Percentiles rank a stretch among this genome's conserved stretches.
phyloP scores from a whole-genome alignment of 169 alveolate genomes.

The Plasmodium gonderi region DNA sequence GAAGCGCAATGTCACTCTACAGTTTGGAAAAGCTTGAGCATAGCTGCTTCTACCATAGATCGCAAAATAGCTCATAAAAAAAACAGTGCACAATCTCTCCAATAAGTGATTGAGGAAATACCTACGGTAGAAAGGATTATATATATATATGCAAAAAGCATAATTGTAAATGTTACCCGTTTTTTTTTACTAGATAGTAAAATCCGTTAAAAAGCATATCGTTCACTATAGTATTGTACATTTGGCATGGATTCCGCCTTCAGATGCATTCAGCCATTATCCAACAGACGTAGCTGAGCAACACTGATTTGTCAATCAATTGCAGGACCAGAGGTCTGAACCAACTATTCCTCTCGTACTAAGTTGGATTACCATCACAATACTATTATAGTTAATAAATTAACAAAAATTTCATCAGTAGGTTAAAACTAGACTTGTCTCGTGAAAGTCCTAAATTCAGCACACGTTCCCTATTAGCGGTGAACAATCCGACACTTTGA shows the following conservation, averaged over 20 bases:
- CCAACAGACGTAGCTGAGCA: conserved; percentile 92
- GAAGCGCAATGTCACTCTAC: neutral
- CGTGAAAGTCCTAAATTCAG: conserved; percentile 62
- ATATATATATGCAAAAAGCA: neutral
- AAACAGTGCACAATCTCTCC: neutral
- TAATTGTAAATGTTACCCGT: no score
- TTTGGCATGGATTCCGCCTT: conserved; percentile 90
- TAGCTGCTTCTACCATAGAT: conserved; percentile 17
- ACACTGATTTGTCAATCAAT: conserved; percentile 89
- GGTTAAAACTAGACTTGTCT: neutral
- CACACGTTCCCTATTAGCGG: conserved; percentile 86
- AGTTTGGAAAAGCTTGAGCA: neutral
- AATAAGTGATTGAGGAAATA: neutral
- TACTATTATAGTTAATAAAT: neutral
- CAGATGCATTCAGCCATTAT: conserved; percentile 92
- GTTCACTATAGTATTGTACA: conserved; percentile 26
- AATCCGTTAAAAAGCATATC: conserved; percentile 4
- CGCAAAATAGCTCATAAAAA: neutral
- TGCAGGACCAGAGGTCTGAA: conserved; percentile 86
- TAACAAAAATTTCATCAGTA: conserved; percentile 3
- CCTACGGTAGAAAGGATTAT: conserved; percentile 4
- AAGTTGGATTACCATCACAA: conserved; percentile 82
- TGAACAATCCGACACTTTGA: conserved; percentile 79
- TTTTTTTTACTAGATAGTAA: conserved; percentile 27
- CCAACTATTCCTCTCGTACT: conserved; percentile 93